Evolutionary conservation across 2,329 filamentous ascomycete species (phyloP).

Genomic region (Fusarium nematophilum): DNA sequence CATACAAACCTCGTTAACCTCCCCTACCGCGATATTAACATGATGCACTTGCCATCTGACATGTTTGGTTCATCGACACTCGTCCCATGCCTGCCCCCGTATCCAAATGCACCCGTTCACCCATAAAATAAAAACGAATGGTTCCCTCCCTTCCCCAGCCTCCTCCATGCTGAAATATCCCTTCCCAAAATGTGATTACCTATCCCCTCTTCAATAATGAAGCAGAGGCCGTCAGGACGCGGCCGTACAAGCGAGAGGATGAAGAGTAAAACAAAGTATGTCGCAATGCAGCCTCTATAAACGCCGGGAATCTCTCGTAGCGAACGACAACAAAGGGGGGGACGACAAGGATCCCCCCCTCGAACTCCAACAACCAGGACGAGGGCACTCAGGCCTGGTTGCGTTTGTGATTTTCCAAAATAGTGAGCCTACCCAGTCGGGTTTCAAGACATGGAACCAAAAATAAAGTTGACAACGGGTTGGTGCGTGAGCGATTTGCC

Average conservation of each 20-base stretch:
- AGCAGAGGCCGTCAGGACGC: conserved; percentile 26
- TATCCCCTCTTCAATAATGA: background rate
- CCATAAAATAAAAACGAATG: conserved; percentile 17
- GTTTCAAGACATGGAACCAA: too few relatives aligned
- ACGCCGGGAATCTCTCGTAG: conserved; percentile 38
- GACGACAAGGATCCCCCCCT: conserved; percentile 6
- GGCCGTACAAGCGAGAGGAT: conserved; percentile 22
- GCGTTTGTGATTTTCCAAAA: too few relatives aligned
- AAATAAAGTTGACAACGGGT: too few relatives aligned
- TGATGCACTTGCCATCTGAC: conserved; percentile 32
- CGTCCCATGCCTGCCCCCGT: conserved; percentile 13
- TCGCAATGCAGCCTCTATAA: conserved; percentile 39
- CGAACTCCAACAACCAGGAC: conserved; percentile 23
- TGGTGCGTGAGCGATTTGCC: too few relatives aligned
- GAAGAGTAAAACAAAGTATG: conserved; percentile 23
- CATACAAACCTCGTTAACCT: conserved; percentile 28
- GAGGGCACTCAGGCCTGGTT: conserved; percentile 15
- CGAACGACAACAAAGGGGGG: conserved; percentile 32
- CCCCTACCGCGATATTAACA: conserved; percentile 17
- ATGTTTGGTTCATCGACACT: background rate
- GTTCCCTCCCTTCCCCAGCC: conserved; percentile 10
- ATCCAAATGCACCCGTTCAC: conserved; percentile 21
- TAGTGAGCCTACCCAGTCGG: too few relatives aligned
- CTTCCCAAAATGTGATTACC: conserved; percentile 16
- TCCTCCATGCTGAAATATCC: conserved; percentile 8